phyloP scores from a whole-genome alignment of 768 basidiomycete genomes.

The Hebeloma cylindrosporum region DNA sequence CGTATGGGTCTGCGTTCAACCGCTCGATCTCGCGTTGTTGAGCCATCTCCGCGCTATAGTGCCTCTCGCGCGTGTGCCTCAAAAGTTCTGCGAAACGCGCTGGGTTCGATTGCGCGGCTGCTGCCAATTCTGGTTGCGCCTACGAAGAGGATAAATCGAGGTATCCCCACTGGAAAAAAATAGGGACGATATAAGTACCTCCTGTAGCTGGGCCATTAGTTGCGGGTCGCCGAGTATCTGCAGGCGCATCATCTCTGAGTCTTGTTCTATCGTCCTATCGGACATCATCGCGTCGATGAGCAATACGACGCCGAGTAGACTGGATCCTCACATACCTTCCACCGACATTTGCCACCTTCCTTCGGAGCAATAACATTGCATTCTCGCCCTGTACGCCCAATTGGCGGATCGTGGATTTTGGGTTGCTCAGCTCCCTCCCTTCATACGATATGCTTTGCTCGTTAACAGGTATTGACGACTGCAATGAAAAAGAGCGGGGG shows the following conservation, averaged over 20 bases:
- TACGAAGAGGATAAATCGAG: conserved; percentile 28
- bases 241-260: conserved; percentile 88
- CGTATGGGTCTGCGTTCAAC: conserved; percentile 86
- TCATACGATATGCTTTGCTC: conserved; percentile 77
- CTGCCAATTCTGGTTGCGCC: conserved; percentile 81
- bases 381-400: conserved; percentile 60
- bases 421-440: conserved; percentile 62
- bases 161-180: not conserved
- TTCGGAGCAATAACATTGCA: conserved; percentile 67
- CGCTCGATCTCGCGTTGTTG: conserved; percentile 60
- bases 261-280: conserved; percentile 66
- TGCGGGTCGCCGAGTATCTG: conserved; percentile 83
- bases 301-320: not conserved
- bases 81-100: conserved; percentile 74
- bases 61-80: conserved; percentile 57
- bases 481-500: not conserved
- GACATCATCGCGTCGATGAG: conserved; percentile 1
- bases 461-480: conserved; percentile 72
- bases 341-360: conserved; percentile 48
- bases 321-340: conserved; percentile 37
- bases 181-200: conserved; percentile 52
- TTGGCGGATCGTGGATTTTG: conserved; percentile 65
- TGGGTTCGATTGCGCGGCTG: conserved; percentile 68
- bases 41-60: conserved; percentile 51
- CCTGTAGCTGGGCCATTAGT: conserved; percentile 71